Conservation (phyloP, 768 basidiomycete genomes). For the Mycena alexandri region DNA sequence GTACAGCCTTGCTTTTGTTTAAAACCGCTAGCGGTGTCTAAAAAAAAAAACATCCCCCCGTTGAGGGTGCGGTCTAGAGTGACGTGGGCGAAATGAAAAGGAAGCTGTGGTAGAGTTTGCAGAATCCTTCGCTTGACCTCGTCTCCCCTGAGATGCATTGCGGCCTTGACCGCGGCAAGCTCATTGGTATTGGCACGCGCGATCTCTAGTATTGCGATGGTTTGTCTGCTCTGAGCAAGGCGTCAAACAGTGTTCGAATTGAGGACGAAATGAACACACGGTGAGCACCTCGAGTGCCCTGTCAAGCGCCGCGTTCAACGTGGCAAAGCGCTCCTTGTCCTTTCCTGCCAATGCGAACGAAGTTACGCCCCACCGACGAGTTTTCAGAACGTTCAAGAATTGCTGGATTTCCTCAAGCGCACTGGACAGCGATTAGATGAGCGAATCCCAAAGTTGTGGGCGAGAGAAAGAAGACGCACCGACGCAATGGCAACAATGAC, state of each 20-base stretch:
- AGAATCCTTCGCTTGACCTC: neutral
- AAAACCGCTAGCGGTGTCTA: too few relatives aligned
- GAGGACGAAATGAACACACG: neutral
- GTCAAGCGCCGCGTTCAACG: conserved; percentile 12
- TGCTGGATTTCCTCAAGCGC: neutral
- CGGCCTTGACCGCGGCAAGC: neutral
- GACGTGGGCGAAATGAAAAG: too few relatives aligned
- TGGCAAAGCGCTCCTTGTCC: conserved; percentile 1
- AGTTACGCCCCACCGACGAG: neutral
- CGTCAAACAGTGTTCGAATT: neutral
- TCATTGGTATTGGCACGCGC: neutral
- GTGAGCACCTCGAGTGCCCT: conserved; percentile 7
- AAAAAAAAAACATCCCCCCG: too few relatives aligned
- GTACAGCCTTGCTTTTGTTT: too few relatives aligned
- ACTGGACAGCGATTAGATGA: neutral
- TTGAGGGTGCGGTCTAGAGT: too few relatives aligned
- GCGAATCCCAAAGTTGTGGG: neutral
- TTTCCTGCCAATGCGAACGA: neutral
- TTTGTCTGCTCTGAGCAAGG: neutral
- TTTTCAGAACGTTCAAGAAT: neutral
- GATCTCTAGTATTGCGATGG: neutral
- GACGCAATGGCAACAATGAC: neutral
- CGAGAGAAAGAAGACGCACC: neutral
- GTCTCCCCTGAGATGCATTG: neutral
- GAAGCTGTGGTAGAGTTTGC: too few relatives aligned